phyloP scores from a whole-genome alignment of 768 basidiomycete genomes.

The Guyanaporus albipodus region DNA sequence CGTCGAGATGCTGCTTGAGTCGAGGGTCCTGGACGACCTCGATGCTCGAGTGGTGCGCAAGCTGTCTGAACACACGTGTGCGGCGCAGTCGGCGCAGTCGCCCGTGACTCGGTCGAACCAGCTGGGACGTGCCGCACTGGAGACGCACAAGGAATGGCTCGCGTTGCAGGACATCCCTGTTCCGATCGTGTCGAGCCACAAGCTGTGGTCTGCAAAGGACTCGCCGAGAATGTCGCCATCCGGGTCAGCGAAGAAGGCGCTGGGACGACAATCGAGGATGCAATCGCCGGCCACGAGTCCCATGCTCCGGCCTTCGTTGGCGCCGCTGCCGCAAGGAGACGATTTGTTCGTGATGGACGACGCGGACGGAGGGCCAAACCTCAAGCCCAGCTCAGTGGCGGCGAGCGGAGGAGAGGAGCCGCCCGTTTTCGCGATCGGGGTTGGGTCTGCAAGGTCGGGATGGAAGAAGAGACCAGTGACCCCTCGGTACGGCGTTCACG shows the following conservation, averaged over 20 bases:
- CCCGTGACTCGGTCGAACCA: constrained; percentile 58
- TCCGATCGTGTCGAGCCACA: constrained; percentile 40
- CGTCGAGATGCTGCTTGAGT: constrained; percentile 84
- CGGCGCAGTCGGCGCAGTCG: constrained; percentile 60
- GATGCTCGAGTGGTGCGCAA: constrained; percentile 60
- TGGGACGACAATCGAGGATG: not conserved
- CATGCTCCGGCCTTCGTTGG: constrained; percentile 16
- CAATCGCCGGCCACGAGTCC: constrained; percentile 22
- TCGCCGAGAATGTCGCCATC: constrained; percentile 33
- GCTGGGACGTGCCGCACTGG: constrained; percentile 52
- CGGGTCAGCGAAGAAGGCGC: constrained; percentile 13
- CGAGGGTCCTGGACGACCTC: constrained; percentile 74
- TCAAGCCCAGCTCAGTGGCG: constrained; percentile 19
- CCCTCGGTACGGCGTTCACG: constrained; percentile 44
- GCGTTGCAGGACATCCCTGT: constrained; percentile 62
- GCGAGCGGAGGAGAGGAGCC: constrained; percentile 2
- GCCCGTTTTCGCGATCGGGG: not conserved
- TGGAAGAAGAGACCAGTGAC: constrained; percentile 47
- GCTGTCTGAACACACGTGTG: constrained; percentile 54
- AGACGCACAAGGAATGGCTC: constrained; percentile 68
- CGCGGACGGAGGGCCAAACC: constrained; percentile 38
- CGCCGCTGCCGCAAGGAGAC: constrained; percentile 35
- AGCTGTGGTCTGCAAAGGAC: constrained; percentile 21
- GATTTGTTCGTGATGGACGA: constrained; percentile 89
- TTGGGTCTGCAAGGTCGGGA: constrained; percentile 26